phyloP scores from a whole-genome alignment of 2,329 filamentous ascomycete genomes.

The Triangularia verruculosa region DNA sequence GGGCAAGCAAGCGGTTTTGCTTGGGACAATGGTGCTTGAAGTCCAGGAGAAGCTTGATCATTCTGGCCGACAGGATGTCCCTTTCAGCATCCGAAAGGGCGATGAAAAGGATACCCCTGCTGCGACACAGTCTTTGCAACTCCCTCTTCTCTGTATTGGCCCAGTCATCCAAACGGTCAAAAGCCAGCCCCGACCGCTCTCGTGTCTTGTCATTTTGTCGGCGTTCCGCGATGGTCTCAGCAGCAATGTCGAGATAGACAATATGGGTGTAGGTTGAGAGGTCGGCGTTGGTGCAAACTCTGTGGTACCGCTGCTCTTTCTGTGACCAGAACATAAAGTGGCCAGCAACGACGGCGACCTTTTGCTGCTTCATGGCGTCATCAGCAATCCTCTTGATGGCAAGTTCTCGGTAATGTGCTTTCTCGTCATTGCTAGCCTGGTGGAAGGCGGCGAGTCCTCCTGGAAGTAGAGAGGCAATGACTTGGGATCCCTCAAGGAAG shows the following conservation, averaged over 20 bases:
- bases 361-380: slow-evolving; percentile 34
- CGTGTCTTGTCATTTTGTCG: slow-evolving; percentile 38
- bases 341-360: slow-evolving; percentile 49
- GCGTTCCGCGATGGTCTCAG: slow-evolving; percentile 37
- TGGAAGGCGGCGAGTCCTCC: slow-evolving; percentile 51
- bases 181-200: slow-evolving; percentile 34
- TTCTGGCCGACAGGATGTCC: slow-evolving; percentile 12
- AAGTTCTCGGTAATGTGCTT: slow-evolving; percentile 38
- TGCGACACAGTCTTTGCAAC: slow-evolving; percentile 43
- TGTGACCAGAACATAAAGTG: slow-evolving; percentile 55
- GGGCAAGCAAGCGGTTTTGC: slow-evolving; percentile 36
- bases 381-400: slow-evolving; percentile 46
- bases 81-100: slow-evolving; percentile 4
- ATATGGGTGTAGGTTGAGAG: slow-evolving; percentile 53
- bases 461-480: slow-evolving; percentile 41
- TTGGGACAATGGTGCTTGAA: slow-evolving; percentile 39
- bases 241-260: slow-evolving; percentile 49
- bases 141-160: slow-evolving; percentile 42
- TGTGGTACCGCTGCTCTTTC: slow-evolving; percentile 27
- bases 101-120: slow-evolving; percentile 47
- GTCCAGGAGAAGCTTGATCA: slow-evolving; percentile 35
- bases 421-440: slow-evolving; percentile 34
- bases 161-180: slow-evolving; percentile 45
- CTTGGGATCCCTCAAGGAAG: slow-evolving; percentile 53
- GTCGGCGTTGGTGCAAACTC: slow-evolving; percentile 46